Evolutionary conservation across 495 filamentous ascomycete genomes (phyloP), one percentile per base, ranked within the genome.

Genomic region (Lasiosphaeria ovina): DNA sequence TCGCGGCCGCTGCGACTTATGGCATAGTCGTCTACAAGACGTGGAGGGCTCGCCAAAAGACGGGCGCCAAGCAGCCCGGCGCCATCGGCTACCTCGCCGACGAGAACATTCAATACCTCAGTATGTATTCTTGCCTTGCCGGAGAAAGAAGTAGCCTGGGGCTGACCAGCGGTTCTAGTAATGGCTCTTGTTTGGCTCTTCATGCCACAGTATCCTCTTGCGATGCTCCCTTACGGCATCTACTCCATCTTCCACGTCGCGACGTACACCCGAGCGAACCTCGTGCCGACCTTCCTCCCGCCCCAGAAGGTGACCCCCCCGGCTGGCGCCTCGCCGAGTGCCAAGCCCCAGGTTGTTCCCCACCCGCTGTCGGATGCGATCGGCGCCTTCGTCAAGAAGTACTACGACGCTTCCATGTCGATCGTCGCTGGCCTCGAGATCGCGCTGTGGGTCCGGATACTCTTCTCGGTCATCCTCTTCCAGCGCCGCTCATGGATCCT

Each of bases 1-100:
- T 97, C 57, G 85, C 91, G 7, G 94, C 94, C 0, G 90, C 92
- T 11, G 84, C 84, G 34, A 98, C 94, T 3, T 98, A 98, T 76
- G 94, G 95, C 63, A 97, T 98, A 61, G 94, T 98, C 17, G 95
- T 98, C n/a, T 98, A 96, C 83, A 98, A 98, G 83, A 91, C 91
- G 54, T 93, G 89, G 77, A 86, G 93, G 58, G 89, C 94, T 60
- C 86, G 90, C 58, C 81, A 88, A 61, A 84, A 85, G 74, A 77
- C 83, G 52, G 87, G 86, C 52, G 81, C 78, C 57, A 81, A 78
- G 69, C 77, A 78, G 62, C 76, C 77, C 48, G 77, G 86, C 62
- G 71, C 77, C 33, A 35, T 92, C 51, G 84, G 86, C 63, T 75
- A 94, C 60, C 79, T 86, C 57, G 76, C 85, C 16, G 94, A 98